A percentile compares a stretch with the other conserved stretches of the same genome.
Conservation (phyloP, 1,139 yeast genomes). For the Geotrichum reessii region DNA sequence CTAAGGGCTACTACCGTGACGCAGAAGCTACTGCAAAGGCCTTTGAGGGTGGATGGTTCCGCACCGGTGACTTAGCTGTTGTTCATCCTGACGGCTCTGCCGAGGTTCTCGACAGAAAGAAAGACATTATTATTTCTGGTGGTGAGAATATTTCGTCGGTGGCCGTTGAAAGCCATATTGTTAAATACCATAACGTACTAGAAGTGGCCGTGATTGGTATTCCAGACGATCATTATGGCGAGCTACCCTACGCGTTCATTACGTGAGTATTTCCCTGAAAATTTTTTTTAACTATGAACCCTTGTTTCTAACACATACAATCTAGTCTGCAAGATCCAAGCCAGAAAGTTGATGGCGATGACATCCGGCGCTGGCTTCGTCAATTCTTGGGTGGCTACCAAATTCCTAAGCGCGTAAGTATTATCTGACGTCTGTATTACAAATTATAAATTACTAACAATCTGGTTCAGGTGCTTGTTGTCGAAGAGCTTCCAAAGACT, state of each 20-base stretch:
- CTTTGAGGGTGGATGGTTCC: constrained; percentile 69
- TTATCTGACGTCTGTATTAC: constrained; percentile 32
- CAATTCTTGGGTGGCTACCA: constrained; percentile 35
- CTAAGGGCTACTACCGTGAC: constrained; percentile 56
- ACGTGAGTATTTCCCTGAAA: constrained; percentile 20
- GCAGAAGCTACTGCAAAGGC: constrained; percentile 49
- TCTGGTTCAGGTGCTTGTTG: constrained; percentile 21
- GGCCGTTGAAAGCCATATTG: constrained; percentile 58
- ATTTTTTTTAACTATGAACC: not conserved
- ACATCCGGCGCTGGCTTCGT: constrained; percentile 28
- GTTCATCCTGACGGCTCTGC: constrained; percentile 54
- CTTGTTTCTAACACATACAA: not conserved
- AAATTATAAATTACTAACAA: constrained; percentile 27
- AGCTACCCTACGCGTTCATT: constrained; percentile 36
- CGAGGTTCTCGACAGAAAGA: constrained; percentile 64
- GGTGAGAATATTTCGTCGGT: constrained; percentile 82
- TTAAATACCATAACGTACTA: constrained; percentile 39
- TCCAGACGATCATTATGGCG: constrained; percentile 37
- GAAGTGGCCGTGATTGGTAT: constrained; percentile 40
- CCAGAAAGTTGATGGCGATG: constrained; percentile 22
- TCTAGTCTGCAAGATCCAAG: constrained; percentile 21
- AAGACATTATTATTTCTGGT: constrained; percentile 74
- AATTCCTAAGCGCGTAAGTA: constrained; percentile 31
- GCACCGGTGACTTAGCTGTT: constrained; percentile 70
- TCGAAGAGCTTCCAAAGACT: constrained; percentile 35